phyloP scores from a whole-genome alignment of 495 filamentous ascomycete genomes.

The Aspergillus asperescens region DNA sequence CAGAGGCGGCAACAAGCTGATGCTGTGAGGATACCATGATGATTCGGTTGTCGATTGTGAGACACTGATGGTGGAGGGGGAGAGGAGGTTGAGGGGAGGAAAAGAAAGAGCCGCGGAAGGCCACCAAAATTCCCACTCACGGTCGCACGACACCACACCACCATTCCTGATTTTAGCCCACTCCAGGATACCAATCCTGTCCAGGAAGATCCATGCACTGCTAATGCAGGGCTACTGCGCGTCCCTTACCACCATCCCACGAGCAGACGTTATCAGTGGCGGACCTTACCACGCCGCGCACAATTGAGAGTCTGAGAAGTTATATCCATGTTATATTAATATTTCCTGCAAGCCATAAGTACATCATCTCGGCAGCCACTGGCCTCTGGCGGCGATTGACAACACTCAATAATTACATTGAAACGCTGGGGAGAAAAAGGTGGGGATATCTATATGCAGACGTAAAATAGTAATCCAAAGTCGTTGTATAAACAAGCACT shows the following conservation, averaged over 20 bases:
- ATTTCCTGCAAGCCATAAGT: neutral
- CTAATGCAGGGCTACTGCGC: conserved; percentile 1
- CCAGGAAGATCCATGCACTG: neutral
- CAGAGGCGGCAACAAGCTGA: neutral
- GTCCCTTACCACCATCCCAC: neutral
- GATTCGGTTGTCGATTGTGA: neutral
- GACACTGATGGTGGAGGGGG: no score
- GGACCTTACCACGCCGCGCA: no score
- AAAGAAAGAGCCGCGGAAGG: neutral
- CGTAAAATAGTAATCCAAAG: neutral
- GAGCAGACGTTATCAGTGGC: no score
- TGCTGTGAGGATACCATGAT: neutral
- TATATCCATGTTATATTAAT: conserved; percentile 2
- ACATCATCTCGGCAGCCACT: conserved; percentile 1
- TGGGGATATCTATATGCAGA: conserved; percentile 3
- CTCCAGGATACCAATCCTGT: neutral
- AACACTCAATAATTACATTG: neutral
- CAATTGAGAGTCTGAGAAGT: no score
- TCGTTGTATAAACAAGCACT: neutral
- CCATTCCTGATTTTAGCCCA: neutral
- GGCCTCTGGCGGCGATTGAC: neutral
- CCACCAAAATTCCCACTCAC: neutral
- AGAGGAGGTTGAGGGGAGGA: neutral
- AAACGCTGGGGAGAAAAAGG: neutral
- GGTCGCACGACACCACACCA: neutral